Conservation (phyloP, 2,329 filamentous ascomycete genomes). For the Hymenoscyphus scutula region DNA sequence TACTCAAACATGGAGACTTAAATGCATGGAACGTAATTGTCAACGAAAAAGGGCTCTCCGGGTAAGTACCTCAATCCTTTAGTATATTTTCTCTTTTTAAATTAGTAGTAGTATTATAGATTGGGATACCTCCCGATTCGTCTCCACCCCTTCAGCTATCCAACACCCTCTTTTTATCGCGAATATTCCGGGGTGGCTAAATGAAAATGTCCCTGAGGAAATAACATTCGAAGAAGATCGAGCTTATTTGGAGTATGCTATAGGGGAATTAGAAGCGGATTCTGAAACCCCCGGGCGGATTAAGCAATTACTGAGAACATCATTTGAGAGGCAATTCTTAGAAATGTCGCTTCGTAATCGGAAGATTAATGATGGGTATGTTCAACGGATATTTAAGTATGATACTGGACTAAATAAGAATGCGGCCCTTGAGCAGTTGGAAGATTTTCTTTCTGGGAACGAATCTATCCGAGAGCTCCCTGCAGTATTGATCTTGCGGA, state of each 20-base stretch:
- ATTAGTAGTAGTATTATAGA: constrained; percentile 13
- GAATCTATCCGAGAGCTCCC: constrained; percentile 11
- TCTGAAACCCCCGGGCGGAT: constrained; percentile 9
- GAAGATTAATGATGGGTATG: constrained; percentile 11
- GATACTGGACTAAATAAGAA: constrained; percentile 6
- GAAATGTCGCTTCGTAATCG: constrained; percentile 12
- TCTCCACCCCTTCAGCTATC: constrained; percentile 8
- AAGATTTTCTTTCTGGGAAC: constrained; percentile 15
- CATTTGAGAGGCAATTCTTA: constrained; percentile 14
- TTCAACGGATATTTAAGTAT: constrained; percentile 9
- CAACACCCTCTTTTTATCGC: constrained; percentile 15
- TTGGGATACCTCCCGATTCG: constrained; percentile 11
- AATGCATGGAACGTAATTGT: constrained; percentile 12
- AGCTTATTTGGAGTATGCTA: constrained; percentile 11
- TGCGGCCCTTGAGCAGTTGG: constrained; percentile 13
- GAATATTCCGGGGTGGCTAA: constrained; percentile 13
- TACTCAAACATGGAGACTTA: constrained; percentile 12
- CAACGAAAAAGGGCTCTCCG: constrained; percentile 11
- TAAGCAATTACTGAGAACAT: constrained; percentile 10
- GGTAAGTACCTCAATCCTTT: constrained; percentile 10
- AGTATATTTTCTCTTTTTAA: constrained; percentile 11
- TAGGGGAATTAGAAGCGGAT: constrained; percentile 12
- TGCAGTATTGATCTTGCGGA: constrained; percentile 10
- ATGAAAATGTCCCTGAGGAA: constrained; percentile 10
- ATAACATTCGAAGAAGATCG: constrained; percentile 14